Conservation (phyloP, 2,329 filamentous ascomycete genomes). For the Thermochaetoides dissita region DNA sequence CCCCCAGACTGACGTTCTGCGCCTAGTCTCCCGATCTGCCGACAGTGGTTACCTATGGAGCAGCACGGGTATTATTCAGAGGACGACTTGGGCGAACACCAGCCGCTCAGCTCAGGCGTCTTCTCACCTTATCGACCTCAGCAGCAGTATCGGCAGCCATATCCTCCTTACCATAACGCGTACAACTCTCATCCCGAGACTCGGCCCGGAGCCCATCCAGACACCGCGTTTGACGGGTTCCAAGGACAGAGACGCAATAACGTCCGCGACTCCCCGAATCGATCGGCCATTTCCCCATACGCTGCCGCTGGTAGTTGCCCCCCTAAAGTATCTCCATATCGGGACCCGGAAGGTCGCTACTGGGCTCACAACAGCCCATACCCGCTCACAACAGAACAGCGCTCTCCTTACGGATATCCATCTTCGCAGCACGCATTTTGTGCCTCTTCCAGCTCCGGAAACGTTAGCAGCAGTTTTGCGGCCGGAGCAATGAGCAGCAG, state of each 20-base stretch:
- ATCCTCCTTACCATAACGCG: slow-evolving; percentile 11
- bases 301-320: slow-evolving; percentile 18
- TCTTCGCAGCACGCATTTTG: slow-evolving; percentile 24
- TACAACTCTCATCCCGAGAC: slow-evolving; percentile 10
- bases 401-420: slow-evolving; percentile 2
- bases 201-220: slow-evolving; percentile 21
- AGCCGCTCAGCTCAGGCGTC: slow-evolving; percentile 9
- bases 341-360: slow-evolving; percentile 12
- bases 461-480: slow-evolving; percentile 43
- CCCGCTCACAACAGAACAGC: slow-evolving; percentile 14
- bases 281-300: slow-evolving; percentile 8
- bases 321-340: slow-evolving; percentile 13
- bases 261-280: slow-evolving; percentile 16
- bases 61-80: slow-evolving; percentile 12
- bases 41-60: slow-evolving; percentile 7
- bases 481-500: slow-evolving; percentile 52
- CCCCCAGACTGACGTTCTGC: too few species aligned
- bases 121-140: slow-evolving; percentile 6
- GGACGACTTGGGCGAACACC: slow-evolving; percentile 13
- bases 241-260: slow-evolving; percentile 22
- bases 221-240: slow-evolving; percentile 23
- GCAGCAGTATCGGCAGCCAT: slow-evolving; percentile 7
- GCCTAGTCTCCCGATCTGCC: too few species aligned
- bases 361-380: slow-evolving; percentile 16
- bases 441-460: slow-evolving; percentile 49